Percentiles rank a stretch among this genome's conserved stretches.
Evolutionary conservation across 1,284 basidiomycete species (phyloP).

Genomic region (Anthracocystis walkeri): DNA sequence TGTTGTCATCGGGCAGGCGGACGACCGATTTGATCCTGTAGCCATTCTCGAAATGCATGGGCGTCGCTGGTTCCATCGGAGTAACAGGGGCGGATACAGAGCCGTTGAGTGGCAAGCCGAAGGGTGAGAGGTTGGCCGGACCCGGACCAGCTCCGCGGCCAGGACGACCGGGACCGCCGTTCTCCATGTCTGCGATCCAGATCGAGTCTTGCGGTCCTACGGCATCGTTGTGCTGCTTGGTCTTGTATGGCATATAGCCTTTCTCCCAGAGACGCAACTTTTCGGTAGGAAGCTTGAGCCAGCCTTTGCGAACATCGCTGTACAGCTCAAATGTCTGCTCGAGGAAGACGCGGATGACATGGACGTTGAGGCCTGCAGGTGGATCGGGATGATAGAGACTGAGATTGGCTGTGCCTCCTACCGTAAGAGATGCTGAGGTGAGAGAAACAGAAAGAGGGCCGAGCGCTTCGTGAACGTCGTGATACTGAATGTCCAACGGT

Average conservation of each 20-base stretch:
- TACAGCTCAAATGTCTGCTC: conserved; percentile 68
- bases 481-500: conserved; percentile 65
- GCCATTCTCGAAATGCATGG: conserved; percentile 48
- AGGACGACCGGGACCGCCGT: conserved; percentile 48
- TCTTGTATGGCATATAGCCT: conserved; percentile 65
- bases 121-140: conserved; percentile 49
- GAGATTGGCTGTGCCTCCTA: conserved; percentile 63
- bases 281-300: conserved; percentile 62
- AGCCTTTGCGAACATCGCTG: conserved; percentile 55
- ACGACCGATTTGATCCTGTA: conserved; percentile 65
- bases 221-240: conserved; percentile 49
- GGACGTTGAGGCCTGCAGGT: conserved; percentile 63
- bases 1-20: conserved; percentile 65
- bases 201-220: conserved; percentile 50
- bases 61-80: conserved; percentile 49
- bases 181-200: conserved; percentile 54
- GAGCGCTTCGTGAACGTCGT: conserved; percentile 66
- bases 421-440: conserved; percentile 63
- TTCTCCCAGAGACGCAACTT: conserved; percentile 67
- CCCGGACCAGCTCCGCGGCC: conserved; percentile 44
- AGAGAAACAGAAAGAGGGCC: conserved; percentile 62
- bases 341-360: conserved; percentile 63
- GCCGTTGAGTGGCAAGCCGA: conserved; percentile 52
- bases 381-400: conserved; percentile 64
- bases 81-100: conserved; percentile 47